Evolutionary conservation across 78 protist genomes (phyloP).

Genomic region (Dictyostelium intermedium): DNA sequence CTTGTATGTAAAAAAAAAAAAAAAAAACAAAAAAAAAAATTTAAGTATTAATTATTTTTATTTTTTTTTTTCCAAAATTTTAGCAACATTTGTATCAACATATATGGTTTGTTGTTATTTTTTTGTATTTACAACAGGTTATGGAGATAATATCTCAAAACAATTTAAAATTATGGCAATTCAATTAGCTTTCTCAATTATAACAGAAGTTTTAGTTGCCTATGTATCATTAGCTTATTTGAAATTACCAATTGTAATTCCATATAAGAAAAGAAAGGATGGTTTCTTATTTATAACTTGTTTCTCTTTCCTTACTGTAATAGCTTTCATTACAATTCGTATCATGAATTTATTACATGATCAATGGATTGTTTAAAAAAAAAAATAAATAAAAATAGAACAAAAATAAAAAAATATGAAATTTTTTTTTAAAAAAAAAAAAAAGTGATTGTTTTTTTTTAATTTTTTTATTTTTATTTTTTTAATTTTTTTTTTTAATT

Average conservation of each 20-base stretch:
- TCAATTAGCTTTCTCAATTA: conserved; percentile 11
- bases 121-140: background rate
- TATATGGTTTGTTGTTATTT: conserved; percentile 12
- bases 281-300: conserved; percentile 27
- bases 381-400: background rate
- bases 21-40: background rate
- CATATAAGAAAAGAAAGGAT: conserved; percentile 19
- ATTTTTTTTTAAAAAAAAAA: background rate
- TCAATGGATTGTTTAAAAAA: conserved; percentile 21
- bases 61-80: background rate
- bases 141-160: background rate
- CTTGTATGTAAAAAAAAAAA: background rate
- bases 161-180: conserved; percentile 56
- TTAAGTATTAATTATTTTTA: background rate
- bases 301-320: background rate
- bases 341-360: conserved; percentile 6
- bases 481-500: too few relatives aligned
- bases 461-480: too few relatives aligned
- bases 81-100: conserved; percentile 25
- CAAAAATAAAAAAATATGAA: background rate
- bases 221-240: conserved; percentile 50
- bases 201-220: conserved; percentile 24
- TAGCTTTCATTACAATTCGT: conserved; percentile 23
- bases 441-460: too few relatives aligned
- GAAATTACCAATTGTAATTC: conserved; percentile 43